Conservation (phyloP, 202 grass and related monocot genomes). For the Digitaria exilis region DNA sequence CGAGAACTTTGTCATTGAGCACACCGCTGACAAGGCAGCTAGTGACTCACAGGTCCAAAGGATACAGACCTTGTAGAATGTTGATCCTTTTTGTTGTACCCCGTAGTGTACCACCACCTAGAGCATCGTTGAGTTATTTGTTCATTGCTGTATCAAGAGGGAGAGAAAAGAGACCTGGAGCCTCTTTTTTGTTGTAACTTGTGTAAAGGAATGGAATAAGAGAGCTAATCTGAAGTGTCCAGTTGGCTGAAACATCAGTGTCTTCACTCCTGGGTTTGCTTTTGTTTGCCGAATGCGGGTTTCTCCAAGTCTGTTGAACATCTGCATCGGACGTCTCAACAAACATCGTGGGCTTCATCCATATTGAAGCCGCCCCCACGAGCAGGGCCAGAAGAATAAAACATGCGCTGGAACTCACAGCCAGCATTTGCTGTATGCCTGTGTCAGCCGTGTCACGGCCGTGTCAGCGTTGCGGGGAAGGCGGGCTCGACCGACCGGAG, state of each 20-base stretch:
- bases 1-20: constrained; percentile 53
- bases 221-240: constrained; percentile 4
- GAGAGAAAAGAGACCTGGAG: neutral
- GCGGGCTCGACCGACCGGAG: neutral
- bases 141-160: constrained; percentile 25
- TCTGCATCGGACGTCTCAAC: neutral
- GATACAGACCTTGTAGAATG: constrained; percentile 47
- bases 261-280: neutral
- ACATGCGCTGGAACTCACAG: neutral
- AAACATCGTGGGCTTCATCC: neutral
- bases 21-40: neutral
- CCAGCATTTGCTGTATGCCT: too few relatives aligned
- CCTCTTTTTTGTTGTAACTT: constrained; percentile 23
- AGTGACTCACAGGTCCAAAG: constrained; percentile 24
- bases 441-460: too few relatives aligned
- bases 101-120: constrained; percentile 17
- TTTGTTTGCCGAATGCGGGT: neutral
- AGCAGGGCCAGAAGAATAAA: neutral
- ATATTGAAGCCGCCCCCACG: neutral
- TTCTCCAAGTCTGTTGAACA: neutral
- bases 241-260: constrained; percentile 15
- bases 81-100: constrained; percentile 33
- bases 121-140: constrained; percentile 40
- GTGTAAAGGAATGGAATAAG: constrained; percentile 46
- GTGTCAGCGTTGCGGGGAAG: neutral